Percentiles rank a stretch among this genome's conserved stretches.
Evolutionary conservation across 345 rosid species (phyloP).

Genomic region (Aquilaria yunnanensis): DNA sequence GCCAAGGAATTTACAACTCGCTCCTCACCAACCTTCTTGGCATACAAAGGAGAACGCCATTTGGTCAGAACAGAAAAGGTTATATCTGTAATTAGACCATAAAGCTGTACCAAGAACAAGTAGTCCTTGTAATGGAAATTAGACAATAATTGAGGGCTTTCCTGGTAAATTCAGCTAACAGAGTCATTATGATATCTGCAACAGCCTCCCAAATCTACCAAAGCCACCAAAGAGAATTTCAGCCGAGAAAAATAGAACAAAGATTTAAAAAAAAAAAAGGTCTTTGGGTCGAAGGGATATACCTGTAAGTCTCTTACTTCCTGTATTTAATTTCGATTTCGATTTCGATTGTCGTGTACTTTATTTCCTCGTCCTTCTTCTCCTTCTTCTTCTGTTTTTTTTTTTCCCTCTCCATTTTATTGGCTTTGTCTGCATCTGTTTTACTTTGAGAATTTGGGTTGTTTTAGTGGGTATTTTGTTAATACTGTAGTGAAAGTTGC

Average conservation of each 20-base stretch:
- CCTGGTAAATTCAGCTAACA: slow-evolving; percentile 12
- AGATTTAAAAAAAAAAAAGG: slow-evolving; percentile 8
- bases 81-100: background rate
- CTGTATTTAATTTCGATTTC: background rate
- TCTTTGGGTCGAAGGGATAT: slow-evolving; percentile 23
- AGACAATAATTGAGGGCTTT: slow-evolving; percentile 8
- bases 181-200: slow-evolving; percentile 26
- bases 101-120: background rate
- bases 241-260: background rate
- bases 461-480: slow-evolving; percentile 3
- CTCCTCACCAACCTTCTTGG: too few relatives aligned
- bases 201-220: slow-evolving; percentile 23
- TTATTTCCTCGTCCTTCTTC: slow-evolving; percentile 15
- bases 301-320: slow-evolving; percentile 10
- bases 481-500: slow-evolving; percentile 15
- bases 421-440: background rate
- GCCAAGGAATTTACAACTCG: too few relatives aligned
- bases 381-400: slow-evolving; percentile 14
- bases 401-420: background rate
- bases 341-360: background rate
- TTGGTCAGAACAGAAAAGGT: background rate
- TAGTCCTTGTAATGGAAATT: slow-evolving; percentile 6
- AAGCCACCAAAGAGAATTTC: slow-evolving; percentile 5
- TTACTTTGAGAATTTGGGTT: background rate
- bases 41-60: too few relatives aligned